A percentile compares a stretch with the other conserved stretches of the same genome.
phyloP scores from a whole-genome alignment of 176 grass and related monocot species.

The Eragrostis nindensis region DNA sequence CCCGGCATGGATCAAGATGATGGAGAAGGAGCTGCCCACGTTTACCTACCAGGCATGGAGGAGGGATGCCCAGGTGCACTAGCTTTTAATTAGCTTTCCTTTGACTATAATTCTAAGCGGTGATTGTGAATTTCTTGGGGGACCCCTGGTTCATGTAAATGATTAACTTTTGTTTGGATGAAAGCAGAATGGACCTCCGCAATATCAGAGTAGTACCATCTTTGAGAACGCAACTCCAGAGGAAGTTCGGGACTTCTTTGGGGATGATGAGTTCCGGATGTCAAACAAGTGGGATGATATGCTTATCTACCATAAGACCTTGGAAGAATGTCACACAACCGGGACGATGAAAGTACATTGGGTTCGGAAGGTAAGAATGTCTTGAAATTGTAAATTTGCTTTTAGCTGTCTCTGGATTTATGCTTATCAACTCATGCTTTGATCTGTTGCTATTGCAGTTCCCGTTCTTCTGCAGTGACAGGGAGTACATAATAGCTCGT shows the following conservation, averaged over 20 bases:
- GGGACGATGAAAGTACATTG: conserved; percentile 84
- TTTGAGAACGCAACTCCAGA: conserved; percentile 79
- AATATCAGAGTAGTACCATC: conserved; percentile 77
- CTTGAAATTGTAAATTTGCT: conserved; percentile 7
- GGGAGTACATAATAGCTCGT: conserved; percentile 90
- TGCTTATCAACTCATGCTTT: conserved; percentile 11
- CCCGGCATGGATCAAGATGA: conserved; percentile 80
- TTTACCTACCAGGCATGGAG: conserved; percentile 87
- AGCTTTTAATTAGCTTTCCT: conserved; percentile 6
- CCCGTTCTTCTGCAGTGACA: conserved; percentile 94
- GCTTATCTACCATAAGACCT: conserved; percentile 72
- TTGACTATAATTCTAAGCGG: conserved; percentile 12
- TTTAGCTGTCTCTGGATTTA: neutral
- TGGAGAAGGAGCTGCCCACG: conserved; percentile 68
- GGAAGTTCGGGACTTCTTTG: conserved; percentile 85
- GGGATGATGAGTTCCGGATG: conserved; percentile 81
- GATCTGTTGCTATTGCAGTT: conserved; percentile 55
- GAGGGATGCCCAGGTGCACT: conserved; percentile 69
- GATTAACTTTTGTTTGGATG: conserved; percentile 16
- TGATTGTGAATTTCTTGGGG: neutral
- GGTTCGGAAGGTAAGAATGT: conserved; percentile 66
- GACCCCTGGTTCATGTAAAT: neutral
- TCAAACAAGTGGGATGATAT: conserved; percentile 95
- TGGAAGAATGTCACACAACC: conserved; percentile 69
- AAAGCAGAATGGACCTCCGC: conserved; percentile 59